These are phyloP conservation scores for Entomortierella parvispora DNA, from an alignment of 192 early-diverging fungal species.

Conservation along the genomic window DNA sequence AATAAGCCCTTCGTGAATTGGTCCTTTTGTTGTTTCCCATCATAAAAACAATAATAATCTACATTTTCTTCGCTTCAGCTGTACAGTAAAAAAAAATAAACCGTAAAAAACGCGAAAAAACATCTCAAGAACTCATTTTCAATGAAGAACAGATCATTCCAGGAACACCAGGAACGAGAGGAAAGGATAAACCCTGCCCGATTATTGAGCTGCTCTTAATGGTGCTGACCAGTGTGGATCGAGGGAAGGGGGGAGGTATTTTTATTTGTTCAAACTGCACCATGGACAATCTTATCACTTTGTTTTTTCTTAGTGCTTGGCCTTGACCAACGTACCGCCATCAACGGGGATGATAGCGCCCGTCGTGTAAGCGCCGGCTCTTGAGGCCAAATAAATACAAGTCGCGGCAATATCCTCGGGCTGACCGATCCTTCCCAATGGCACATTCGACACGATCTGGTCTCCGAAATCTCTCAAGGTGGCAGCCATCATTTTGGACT, in stretches of 20 bases:
- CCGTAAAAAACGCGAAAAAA: too few relatives aligned
- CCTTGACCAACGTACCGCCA: constrained; percentile 69
- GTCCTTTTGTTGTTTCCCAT: constrained; percentile 3
- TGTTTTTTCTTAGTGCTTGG: constrained; percentile 52
- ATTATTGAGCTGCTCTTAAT: too few relatives aligned
- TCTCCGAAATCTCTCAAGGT: constrained; percentile 66
- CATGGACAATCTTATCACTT: too few relatives aligned
- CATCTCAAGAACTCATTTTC: too few relatives aligned
- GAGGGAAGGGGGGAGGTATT: too few relatives aligned
- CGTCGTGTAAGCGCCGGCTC: constrained; percentile 83
- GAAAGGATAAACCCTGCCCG: too few relatives aligned
- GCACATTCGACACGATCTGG: constrained; percentile 63
- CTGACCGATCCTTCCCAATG: constrained; percentile 81
- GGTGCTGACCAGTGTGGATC: too few relatives aligned
- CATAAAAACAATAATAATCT: constrained; percentile 7
- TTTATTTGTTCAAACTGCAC: too few relatives aligned
- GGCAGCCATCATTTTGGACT: constrained; percentile 81
- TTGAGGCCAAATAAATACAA: constrained; percentile 78
- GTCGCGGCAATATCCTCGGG: constrained; percentile 90
- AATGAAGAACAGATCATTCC: too few relatives aligned
- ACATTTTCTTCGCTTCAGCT: too few relatives aligned
- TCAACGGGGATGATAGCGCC: constrained; percentile 87
- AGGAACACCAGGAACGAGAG: too few relatives aligned
- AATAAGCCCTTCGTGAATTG: constrained; percentile 20
- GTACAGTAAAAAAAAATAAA: too few relatives aligned